Base-by-base conservation (phyloP, 2,329 filamentous ascomycete species). In the Fusarium hainanense region DNA sequence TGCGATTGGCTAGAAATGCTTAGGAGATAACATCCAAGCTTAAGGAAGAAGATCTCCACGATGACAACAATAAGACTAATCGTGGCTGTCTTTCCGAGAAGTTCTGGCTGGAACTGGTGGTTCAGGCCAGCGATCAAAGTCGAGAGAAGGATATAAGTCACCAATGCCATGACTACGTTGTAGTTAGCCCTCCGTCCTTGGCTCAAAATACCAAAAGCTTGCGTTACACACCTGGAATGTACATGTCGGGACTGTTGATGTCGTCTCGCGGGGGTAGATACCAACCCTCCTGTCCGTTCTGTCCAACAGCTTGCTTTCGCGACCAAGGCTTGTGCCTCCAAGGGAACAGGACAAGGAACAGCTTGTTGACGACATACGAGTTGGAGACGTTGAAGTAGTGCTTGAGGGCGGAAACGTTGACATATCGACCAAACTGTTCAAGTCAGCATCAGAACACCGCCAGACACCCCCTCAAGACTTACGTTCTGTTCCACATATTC, bases 301-400 rank as follows among this genome's bases (percentile, higher is more conserved):
- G 88, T 21, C 90, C 89, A 59, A 90, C 87, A 59, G 91, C 85
- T 79, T 97, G 93, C 80, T 97, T 94, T 71, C 97, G 92, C 65
- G 93, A 97, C 96, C 96, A 99, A 8, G 95, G 95, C 83, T 94
- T 94, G 82, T 99, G 97, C 74, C 95, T 88, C 95, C 96, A 99
- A 56, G 96, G 96, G 81, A 98, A 97, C 66, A 99, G 90, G 63
- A 99, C 95, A 63, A 99, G 89, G 78, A 92, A 89, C 63, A 99
- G 87, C 82, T 99, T 99, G 82, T 91, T 93, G 78, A 97, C 86
- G 78, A 99, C 96, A 82, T 99, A 99, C 63, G 89, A 92, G 85
- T 99, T 99, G 72, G 94, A 97, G 70, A 99, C 96, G 82, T 98
- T 98, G 85, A 99, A 99, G 87, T 98, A 99, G 83, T 98, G 96